Evolutionary conservation across 345 rosid genomes (phyloP).

Genomic region (Brassica carinata): DNA sequence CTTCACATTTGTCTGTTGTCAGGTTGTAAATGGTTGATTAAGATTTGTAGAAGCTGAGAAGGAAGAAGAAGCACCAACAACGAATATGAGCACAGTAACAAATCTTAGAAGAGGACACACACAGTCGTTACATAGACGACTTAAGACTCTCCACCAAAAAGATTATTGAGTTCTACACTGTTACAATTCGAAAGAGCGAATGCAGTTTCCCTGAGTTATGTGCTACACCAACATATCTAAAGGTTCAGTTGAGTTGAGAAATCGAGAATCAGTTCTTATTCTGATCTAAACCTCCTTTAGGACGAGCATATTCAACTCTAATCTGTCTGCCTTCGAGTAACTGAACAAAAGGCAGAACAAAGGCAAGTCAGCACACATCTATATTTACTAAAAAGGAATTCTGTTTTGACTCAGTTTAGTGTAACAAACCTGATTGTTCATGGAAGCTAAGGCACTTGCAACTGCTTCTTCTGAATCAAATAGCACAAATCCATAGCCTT

Average conservation of each 20-base stretch:
- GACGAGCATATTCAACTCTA: constrained; percentile 52
- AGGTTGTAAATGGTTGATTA: constrained; percentile 53
- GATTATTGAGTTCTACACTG: neutral
- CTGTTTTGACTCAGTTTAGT: neutral
- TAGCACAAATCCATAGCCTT: constrained; percentile 73
- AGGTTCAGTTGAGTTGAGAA: neutral
- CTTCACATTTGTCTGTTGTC: constrained; percentile 17
- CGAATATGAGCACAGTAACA: neutral
- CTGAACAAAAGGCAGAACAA: constrained; percentile 41
- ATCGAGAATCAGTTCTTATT: neutral
- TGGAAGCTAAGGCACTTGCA: constrained; percentile 54
- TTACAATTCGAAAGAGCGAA: neutral
- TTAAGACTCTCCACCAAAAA: neutral
- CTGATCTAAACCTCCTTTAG: constrained; percentile 29
- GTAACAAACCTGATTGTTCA: constrained; percentile 58
- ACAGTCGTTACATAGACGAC: neutral
- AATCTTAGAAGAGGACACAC: constrained; percentile 9
- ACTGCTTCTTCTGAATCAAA: constrained; percentile 63
- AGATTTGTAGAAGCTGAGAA: constrained; percentile 57
- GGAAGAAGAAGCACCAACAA: constrained; percentile 10
- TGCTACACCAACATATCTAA: neutral
- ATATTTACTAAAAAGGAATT: neutral
- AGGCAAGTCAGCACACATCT: neutral
- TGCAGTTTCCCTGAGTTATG: neutral
- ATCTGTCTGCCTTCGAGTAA: constrained; percentile 68